Percentiles rank a stretch among this genome's conserved stretches.
phyloP scores from a whole-genome alignment of 139 green algal genomes.

The Chlorella vulgaris region DNA sequence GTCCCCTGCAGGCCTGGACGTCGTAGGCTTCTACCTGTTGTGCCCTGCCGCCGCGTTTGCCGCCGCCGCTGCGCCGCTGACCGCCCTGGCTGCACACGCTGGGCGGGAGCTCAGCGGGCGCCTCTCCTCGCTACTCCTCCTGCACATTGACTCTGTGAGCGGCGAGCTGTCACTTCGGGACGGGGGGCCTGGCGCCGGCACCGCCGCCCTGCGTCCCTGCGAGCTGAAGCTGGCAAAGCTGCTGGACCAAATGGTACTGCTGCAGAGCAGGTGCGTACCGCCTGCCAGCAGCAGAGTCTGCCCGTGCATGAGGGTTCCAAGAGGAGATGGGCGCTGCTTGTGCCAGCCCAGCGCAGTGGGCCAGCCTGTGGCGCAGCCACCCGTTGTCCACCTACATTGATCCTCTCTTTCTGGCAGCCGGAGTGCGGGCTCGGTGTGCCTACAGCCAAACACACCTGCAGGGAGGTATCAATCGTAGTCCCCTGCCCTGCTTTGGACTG shows the following conservation, averaged over 20 bases:
- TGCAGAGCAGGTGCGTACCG: conserved; percentile 15
- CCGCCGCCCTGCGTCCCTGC: background rate
- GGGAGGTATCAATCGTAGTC: no score
- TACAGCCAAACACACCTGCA: no score
- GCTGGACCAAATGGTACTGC: conserved; percentile 25
- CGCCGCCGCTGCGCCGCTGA: background rate
- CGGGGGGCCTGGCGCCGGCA: background rate
- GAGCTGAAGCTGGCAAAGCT: conserved; percentile 3
- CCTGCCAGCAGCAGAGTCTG: no score
- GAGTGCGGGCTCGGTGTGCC: no score
- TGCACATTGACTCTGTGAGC: conserved; percentile 19
- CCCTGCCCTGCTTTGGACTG: no score
- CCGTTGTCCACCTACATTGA: no score
- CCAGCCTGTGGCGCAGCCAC: no score
- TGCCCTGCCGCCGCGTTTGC: conserved; percentile 22
- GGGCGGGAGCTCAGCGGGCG: background rate
- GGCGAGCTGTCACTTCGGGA: conserved; percentile 3
- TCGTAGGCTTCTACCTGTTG: conserved; percentile 29
- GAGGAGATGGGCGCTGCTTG: no score
- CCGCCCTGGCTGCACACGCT: background rate
- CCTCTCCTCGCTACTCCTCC: conserved; percentile 19
- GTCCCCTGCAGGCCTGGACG: conserved; percentile 23
- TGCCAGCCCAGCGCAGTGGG: no score
- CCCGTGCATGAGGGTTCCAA: no score
- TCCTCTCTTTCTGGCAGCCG: no score